phyloP scores from a whole-genome alignment of 306 rosid species.

The Gillenia trifoliata region DNA sequence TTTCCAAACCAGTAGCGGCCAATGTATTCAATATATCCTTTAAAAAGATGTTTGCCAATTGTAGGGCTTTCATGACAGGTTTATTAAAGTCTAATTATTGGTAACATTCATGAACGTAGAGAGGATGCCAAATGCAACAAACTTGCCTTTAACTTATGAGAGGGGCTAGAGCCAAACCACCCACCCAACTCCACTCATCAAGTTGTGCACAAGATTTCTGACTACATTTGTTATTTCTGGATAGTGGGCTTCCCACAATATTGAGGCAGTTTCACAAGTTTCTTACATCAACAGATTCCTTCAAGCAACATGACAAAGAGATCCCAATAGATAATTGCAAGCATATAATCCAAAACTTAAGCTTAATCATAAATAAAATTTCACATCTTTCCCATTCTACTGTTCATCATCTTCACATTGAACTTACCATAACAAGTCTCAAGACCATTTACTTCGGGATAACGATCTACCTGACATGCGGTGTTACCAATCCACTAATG shows the following conservation, averaged over 20 bases:
- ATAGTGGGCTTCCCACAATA: constrained; percentile 1
- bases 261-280: neutral
- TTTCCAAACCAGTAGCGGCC: too few relatives aligned
- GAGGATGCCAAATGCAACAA: neutral
- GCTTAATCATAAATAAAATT: neutral
- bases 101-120: neutral
- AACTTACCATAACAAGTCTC: neutral
- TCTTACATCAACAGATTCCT: constrained; percentile 13
- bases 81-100: neutral
- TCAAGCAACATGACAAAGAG: constrained; percentile 1
- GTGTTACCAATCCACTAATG: neutral
- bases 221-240: neutral
- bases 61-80: neutral
- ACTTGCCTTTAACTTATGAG: neutral
- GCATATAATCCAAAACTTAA: neutral
- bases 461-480: too few relatives aligned
- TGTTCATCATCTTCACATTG: neutral
- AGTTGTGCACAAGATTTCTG: neutral
- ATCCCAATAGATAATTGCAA: neutral
- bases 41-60: neutral
- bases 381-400: neutral
- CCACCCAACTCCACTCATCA: neutral
- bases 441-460: neutral
- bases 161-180: neutral
- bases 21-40: neutral